phyloP scores from a whole-genome alignment of 148 eudicot genomes.

The Polygonum maritimum region DNA sequence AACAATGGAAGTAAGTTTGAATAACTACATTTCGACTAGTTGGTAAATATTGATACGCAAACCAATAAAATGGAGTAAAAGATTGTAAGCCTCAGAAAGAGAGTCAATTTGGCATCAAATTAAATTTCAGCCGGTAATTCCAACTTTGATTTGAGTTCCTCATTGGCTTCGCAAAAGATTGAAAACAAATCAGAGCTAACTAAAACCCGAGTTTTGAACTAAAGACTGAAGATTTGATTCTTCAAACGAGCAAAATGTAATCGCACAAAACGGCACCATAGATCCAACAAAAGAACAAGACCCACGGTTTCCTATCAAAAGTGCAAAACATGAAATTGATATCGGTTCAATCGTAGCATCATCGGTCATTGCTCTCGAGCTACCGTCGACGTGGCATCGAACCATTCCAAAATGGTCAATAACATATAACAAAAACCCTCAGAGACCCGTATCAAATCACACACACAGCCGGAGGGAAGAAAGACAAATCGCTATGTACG shows the following conservation, averaged over 20 bases:
- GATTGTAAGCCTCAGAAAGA: slow-evolving; percentile 45
- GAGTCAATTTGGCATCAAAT: slow-evolving; percentile 35
- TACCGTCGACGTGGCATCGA: slow-evolving; percentile 77
- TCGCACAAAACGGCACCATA: slow-evolving; percentile 69
- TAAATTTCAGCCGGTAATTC: slow-evolving; percentile 66
- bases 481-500: slow-evolving; percentile 1
- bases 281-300: slow-evolving; percentile 27
- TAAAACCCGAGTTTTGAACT: no score
- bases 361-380: slow-evolving; percentile 46
- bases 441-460: slow-evolving; percentile 72
- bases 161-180: slow-evolving; percentile 21
- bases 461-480: slow-evolving; percentile 35
- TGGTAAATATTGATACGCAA: no score
- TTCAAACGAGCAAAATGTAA: slow-evolving; percentile 26
- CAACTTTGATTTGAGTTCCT: slow-evolving; percentile 33
- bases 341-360: slow-evolving; percentile 67
- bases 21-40: no score
- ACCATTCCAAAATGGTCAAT: slow-evolving; percentile 17
- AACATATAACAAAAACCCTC: slow-evolving; percentile 24
- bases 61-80: no score
- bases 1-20: no score
- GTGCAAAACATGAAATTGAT: slow-evolving; percentile 42
- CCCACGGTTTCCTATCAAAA: slow-evolving; percentile 61
- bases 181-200: no score
- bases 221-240: neutral